A percentile compares a stretch with the other conserved stretches of the same genome.
These are phyloP conservation scores for Cercospora zeina DNA, from an alignment of 2,329 filamentous ascomycete genomes.

Conservation along the genomic window DNA sequence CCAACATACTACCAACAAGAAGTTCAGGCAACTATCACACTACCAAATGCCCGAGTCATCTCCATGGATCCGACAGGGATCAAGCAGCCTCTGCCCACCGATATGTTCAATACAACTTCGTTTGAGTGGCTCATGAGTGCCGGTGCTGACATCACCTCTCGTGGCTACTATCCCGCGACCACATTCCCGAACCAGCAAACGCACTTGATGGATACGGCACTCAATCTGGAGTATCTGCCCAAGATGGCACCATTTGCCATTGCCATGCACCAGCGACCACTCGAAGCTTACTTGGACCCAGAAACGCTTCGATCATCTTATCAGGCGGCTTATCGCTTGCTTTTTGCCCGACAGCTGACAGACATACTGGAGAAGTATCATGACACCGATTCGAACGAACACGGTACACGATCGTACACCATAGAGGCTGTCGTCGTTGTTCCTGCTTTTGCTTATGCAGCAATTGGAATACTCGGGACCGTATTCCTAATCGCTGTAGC, in stretches of 20 bases:
- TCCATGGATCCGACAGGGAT: conserved; percentile 24
- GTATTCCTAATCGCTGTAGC: conserved; percentile 33
- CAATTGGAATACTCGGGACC: conserved; percentile 40
- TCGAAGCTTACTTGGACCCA: conserved; percentile 42
- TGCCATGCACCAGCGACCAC: conserved; percentile 30
- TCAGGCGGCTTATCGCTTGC: conserved; percentile 46
- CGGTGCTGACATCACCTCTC: conserved; percentile 19
- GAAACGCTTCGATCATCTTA: conserved; percentile 41
- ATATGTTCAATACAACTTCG: conserved; percentile 37
- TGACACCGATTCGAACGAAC: conserved; percentile 11
- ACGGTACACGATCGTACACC: conserved; percentile 25
- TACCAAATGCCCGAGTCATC: conserved; percentile 31
- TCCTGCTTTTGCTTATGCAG: conserved; percentile 43
- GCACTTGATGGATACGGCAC: conserved; percentile 27
- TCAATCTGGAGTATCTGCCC: conserved; percentile 33
- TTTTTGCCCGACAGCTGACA: conserved; percentile 45
- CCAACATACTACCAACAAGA: conserved; percentile 51
- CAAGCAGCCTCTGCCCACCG: conserved; percentile 32
- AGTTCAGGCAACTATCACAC: conserved; percentile 46
- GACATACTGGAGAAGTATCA: conserved; percentile 36
- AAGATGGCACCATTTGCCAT: conserved; percentile 47
- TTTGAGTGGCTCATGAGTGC: conserved; percentile 44
- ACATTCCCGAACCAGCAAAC: conserved; percentile 30
- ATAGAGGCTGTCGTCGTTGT: conserved; percentile 44
- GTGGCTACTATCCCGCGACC: conserved; percentile 29